These are phyloP conservation scores for Emiliania huxleyi DNA, from an alignment of 78 protist genomes.

Conservation along the genomic window DNA sequence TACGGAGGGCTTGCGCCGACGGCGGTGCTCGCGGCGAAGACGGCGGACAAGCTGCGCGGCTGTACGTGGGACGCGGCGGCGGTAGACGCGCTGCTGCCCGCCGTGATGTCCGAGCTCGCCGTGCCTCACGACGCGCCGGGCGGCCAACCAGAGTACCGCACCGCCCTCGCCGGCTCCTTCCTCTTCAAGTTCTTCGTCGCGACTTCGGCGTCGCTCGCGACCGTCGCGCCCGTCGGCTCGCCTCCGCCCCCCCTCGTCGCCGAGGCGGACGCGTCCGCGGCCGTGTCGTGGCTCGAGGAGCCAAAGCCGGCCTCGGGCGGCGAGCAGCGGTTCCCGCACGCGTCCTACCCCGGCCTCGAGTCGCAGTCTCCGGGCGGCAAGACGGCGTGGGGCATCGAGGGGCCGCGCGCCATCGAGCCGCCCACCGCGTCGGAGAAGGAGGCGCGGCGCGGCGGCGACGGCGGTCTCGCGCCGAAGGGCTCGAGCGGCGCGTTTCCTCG, in stretches of 20 bases:
- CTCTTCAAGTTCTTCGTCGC: slow-evolving; percentile 78
- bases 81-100: neutral
- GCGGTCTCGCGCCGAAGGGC: neutral
- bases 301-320: neutral
- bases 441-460: neutral
- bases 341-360: neutral
- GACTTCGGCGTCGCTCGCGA: neutral
- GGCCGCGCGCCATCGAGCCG: neutral
- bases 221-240: neutral
- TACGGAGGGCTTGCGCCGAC: too few species aligned
- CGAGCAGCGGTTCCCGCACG: neutral
- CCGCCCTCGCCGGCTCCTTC: slow-evolving; percentile 65
- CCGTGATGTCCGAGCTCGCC: neutral
- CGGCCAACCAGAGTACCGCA: slow-evolving; percentile 80
- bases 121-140: slow-evolving; percentile 64
- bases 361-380: neutral
- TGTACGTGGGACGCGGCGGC: too few species aligned
- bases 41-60: too few species aligned
- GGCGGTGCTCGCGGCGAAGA: too few species aligned
- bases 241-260: neutral
- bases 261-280: slow-evolving; percentile 7
- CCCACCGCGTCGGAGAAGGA: neutral
- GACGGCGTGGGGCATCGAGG: neutral
- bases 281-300: neutral
- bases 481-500: too few species aligned